Evolutionary conservation across 768 basidiomycete species (phyloP), one percentile per base, ranked within the genome.

Genomic region (Lentinula edodes): DNA sequence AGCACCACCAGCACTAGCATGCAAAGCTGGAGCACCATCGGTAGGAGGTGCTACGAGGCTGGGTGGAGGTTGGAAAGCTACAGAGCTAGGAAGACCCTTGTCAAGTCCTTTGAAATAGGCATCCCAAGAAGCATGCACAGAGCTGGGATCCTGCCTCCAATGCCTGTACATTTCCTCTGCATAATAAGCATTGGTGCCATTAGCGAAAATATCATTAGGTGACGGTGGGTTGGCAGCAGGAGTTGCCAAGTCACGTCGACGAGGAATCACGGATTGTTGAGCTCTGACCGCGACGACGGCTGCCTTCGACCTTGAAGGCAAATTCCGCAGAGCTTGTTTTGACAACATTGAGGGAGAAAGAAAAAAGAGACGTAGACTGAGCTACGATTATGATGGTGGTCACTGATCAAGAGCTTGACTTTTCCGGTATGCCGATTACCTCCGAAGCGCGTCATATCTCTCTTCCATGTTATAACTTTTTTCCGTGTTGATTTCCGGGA

Each of bases 81-180:
- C 81, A 23, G 83, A 70, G 66, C 88, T 89, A 2, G 83, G 76
- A 9, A 98, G 71, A 51, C 97, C 97, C 68, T 88, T 89, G 68
- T 96, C 95, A 73, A 98, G 83, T 43, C 93, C 96, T 3, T 88
- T 83, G 71, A 99, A 99, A 77, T 99, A 99, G 56, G 87, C 83
- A 63, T 90, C 83, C 97, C 97, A 99, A 4, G 95, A 97, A 0
- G 84, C 80, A 77, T 99, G 97, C 0, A 99, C 97, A 20, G 91
- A 89, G 64, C 85, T 83, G 46, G 94, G 92, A 74, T 99, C 93
- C 76, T 91, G 83, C 73, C 83, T 84, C 93, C 92, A 94, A 67
- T 89, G 86, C 66, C 86, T 84, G 76, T 96, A 98, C 96, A 98
- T 98, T 75, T 96, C 93, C 68, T 92, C 95, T 18, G 90, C 90